phyloP scores from a whole-genome alignment of 768 basidiomycete species.

The Lentinula boryana region DNA sequence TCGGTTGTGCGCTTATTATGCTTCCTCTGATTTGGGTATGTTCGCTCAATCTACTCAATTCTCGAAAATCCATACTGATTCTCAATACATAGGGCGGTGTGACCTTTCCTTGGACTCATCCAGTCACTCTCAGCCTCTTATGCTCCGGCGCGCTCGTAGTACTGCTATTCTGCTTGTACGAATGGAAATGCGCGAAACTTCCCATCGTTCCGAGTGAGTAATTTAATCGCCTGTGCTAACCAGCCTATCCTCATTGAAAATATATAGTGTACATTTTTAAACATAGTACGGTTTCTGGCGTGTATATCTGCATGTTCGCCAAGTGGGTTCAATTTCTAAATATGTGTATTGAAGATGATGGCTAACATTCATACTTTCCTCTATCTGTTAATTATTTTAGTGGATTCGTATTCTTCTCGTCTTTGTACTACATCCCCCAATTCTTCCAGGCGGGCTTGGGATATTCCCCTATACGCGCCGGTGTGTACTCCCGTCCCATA shows the following conservation, averaged over 20 bases:
- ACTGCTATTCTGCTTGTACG: slow-evolving; percentile 59
- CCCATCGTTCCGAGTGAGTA: slow-evolving; percentile 68
- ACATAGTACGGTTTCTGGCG: slow-evolving; percentile 57
- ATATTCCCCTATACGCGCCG: slow-evolving; percentile 52
- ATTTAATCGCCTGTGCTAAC: neutral
- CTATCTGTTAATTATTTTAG: slow-evolving; percentile 19
- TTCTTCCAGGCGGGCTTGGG: slow-evolving; percentile 72
- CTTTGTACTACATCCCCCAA: slow-evolving; percentile 68
- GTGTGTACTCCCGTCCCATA: neutral
- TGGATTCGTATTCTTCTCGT: slow-evolving; percentile 56
- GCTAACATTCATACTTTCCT: no score
- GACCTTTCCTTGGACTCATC: slow-evolving; percentile 66
- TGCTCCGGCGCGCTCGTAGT: slow-evolving; percentile 51
- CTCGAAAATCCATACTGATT: neutral
- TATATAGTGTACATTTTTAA: slow-evolving; percentile 67
- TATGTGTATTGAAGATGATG: neutral
- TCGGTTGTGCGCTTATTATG: slow-evolving; percentile 56
- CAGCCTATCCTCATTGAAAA: neutral
- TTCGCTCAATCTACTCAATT: neutral
- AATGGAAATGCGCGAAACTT: slow-evolving; percentile 62
- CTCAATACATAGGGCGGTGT: slow-evolving; percentile 53
- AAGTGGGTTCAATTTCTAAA: slow-evolving; percentile 30
- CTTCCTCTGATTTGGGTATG: slow-evolving; percentile 67
- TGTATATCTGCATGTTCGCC: slow-evolving; percentile 65
- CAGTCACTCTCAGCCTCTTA: slow-evolving; percentile 55